These are phyloP conservation scores for Westerdykella ornata DNA, from an alignment of 2,329 filamentous ascomycete genomes.

Conservation along the genomic window DNA sequence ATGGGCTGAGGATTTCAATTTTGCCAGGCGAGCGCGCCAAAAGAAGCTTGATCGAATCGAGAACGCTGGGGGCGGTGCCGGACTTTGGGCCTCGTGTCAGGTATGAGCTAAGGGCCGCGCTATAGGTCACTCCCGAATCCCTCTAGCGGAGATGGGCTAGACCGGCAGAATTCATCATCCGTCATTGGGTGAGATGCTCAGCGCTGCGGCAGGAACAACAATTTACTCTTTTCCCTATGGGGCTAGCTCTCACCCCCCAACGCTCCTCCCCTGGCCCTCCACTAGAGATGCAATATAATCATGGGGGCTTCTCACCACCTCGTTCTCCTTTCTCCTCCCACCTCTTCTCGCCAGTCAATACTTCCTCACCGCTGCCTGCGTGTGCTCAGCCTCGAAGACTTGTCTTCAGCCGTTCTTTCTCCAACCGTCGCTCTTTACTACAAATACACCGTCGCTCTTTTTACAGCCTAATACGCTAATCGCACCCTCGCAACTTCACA, in stretches of 20 bases:
- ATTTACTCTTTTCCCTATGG: slow-evolving; percentile 1
- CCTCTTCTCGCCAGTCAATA: not conserved
- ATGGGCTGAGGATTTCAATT: slow-evolving; percentile 2
- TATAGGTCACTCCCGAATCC: slow-evolving; percentile 11
- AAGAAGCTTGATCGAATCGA: slow-evolving; percentile 4
- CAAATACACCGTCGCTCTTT: slow-evolving; percentile 13
- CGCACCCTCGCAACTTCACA: slow-evolving; percentile 12
- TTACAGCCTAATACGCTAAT: slow-evolving; percentile 30
- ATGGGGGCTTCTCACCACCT: slow-evolving; percentile 7
- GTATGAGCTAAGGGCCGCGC: not conserved
- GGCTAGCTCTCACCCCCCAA: slow-evolving; percentile 9
- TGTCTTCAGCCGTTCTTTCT: slow-evolving; percentile 23
- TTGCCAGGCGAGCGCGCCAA: not conserved
- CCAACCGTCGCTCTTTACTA: slow-evolving; percentile 15
- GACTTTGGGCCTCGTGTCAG: slow-evolving; percentile 13
- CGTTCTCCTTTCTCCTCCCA: slow-evolving; percentile 5
- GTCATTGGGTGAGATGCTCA: not conserved
- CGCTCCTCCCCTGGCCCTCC: not conserved
- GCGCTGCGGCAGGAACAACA: slow-evolving; percentile 21
- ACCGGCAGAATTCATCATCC: not conserved
- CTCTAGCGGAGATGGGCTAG: not conserved
- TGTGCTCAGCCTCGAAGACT: slow-evolving; percentile 15
- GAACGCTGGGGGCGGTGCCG: slow-evolving; percentile 10
- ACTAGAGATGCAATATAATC: not conserved
- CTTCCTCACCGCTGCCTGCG: slow-evolving; percentile 2